phyloP scores from a whole-genome alignment of 768 basidiomycete species.

The Mrakia hoshinonis region DNA sequence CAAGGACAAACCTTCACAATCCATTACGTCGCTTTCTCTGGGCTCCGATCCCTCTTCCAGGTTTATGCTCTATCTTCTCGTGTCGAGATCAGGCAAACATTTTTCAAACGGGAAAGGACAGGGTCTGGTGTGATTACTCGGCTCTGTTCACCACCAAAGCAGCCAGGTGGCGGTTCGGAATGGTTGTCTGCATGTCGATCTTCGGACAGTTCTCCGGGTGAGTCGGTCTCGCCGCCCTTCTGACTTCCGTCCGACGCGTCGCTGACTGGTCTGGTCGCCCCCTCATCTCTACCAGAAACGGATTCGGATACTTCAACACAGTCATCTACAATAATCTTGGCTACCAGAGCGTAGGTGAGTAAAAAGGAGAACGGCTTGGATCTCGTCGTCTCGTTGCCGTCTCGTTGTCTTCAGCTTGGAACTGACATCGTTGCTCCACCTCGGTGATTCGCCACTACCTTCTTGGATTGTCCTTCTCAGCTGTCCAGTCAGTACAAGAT shows the following conservation, averaged over 20 bases:
- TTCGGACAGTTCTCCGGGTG: constrained; percentile 46
- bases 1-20: too few species aligned
- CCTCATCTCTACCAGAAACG: constrained; percentile 42
- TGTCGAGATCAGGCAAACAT: constrained; percentile 52
- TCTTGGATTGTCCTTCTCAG: too few species aligned
- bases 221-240: background rate
- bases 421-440: too few species aligned
- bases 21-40: too few species aligned
- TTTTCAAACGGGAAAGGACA: constrained; percentile 50
- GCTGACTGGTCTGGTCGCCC: background rate
- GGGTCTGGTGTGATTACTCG: constrained; percentile 52
- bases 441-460: too few species aligned
- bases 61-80: constrained; percentile 44
- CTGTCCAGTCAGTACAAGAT: constrained; percentile 18
- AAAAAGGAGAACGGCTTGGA: too few species aligned
- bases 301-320: constrained; percentile 46
- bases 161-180: constrained; percentile 40
- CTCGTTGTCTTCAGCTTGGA: too few species aligned
- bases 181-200: constrained; percentile 52
- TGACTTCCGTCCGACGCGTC: background rate
- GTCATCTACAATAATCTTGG: background rate
- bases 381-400: too few species aligned
- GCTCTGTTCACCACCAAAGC: constrained; percentile 32
- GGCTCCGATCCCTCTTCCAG: too few species aligned
- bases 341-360: background rate